Conservation (phyloP, 2,329 filamentous ascomycete species). For the Cladophialophora carrionii region DNA sequence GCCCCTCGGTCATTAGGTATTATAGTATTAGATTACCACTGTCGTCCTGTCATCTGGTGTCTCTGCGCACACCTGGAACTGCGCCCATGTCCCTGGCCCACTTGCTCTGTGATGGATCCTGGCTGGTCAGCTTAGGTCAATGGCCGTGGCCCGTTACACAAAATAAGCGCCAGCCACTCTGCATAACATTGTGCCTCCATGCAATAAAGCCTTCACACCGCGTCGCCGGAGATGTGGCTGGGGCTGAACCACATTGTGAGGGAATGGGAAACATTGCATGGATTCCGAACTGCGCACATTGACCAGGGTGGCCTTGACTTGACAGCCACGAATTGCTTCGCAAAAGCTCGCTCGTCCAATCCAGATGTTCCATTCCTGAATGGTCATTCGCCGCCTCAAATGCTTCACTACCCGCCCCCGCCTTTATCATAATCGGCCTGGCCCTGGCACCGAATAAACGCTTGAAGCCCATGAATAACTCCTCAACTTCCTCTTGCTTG, state of each 20-base stretch:
- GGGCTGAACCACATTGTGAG: constrained; percentile 3
- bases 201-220: neutral
- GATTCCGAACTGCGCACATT: neutral
- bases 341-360: neutral
- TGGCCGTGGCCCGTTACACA: neutral
- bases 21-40: constrained; percentile 26
- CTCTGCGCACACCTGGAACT: neutral
- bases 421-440: neutral
- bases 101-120: neutral
- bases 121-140: neutral
- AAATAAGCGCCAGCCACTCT: constrained; percentile 1
- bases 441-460: neutral
- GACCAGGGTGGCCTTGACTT: neutral
- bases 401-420: neutral
- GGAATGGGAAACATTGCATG: neutral
- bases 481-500: constrained; percentile 3
- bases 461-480: constrained; percentile 6
- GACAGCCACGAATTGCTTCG: neutral
- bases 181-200: neutral
- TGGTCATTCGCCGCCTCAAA: neutral
- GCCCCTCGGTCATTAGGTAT: constrained; percentile 23
- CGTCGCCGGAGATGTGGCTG: neutral
- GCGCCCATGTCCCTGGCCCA: neutral
- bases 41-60: constrained; percentile 1
- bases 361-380: neutral